Percentiles rank a stretch among this genome's conserved stretches.
These are phyloP conservation scores for Hypoxylon lienhwacheense DNA, from an alignment of 495 filamentous ascomycete genomes.

Conservation along the genomic window DNA sequence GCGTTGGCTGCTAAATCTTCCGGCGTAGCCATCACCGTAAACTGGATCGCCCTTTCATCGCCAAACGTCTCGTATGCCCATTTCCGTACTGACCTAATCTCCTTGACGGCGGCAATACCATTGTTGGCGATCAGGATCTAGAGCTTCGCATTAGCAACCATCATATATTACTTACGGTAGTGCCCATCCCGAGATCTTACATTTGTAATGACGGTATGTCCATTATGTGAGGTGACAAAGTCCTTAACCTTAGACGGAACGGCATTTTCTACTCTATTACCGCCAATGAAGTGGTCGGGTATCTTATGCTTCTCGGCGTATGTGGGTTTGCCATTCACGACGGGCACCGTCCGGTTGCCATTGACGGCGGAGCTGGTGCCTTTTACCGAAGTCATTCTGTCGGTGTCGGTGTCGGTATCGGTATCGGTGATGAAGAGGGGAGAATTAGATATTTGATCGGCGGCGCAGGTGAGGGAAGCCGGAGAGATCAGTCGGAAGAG, in stretches of 20 bases:
- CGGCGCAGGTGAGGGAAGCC: constrained; percentile 7
- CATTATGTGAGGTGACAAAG: constrained; percentile 84
- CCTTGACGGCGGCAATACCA: constrained; percentile 98
- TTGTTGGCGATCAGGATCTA: constrained; percentile 99
- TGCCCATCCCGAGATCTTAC: constrained; percentile 54
- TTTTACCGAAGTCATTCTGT: constrained; percentile 52
- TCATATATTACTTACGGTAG: neutral
- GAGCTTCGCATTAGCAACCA: constrained; percentile 4
- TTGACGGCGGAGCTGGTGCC: constrained; percentile 43
- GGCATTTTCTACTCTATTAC: constrained; percentile 81
- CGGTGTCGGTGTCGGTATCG: constrained; percentile 4
- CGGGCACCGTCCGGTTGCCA: constrained; percentile 46
- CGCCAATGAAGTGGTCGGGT: constrained; percentile 91
- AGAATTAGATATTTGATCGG: constrained; percentile 12
- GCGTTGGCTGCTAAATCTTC: constrained; percentile 97
- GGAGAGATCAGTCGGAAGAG: constrained; percentile 30
- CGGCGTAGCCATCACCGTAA: constrained; percentile 99
- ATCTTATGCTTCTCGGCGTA: constrained; percentile 78
- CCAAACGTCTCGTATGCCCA: constrained; percentile 99
- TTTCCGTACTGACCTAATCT: constrained; percentile 97
- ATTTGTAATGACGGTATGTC: constrained; percentile 96
- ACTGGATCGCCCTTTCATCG: constrained; percentile 96
- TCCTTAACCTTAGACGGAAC: constrained; percentile 83
- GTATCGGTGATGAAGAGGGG: constrained; percentile 37
- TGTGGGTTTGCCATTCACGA: constrained; percentile 54